Conservation (phyloP, 2,329 filamentous ascomycete genomes). For the Cladosporium phlei region DNA sequence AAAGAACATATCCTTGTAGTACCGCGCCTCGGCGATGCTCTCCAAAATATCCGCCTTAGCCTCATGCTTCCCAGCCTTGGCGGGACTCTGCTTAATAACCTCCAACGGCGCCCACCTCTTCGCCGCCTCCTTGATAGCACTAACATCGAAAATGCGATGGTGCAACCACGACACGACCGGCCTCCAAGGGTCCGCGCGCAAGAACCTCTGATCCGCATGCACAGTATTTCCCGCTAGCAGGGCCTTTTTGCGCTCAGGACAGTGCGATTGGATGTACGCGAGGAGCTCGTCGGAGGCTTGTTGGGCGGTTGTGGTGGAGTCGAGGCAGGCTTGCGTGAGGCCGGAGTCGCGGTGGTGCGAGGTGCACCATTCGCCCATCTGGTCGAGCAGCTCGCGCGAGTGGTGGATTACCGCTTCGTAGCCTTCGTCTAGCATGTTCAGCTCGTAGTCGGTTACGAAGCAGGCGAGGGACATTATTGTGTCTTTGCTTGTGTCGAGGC, state of each 20-base stretch:
- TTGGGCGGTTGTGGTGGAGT: constrained; percentile 66
- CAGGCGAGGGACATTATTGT: constrained; percentile 89
- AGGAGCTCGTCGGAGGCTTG: constrained; percentile 69
- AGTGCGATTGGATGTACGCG: constrained; percentile 67
- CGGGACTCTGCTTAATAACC: constrained; percentile 58
- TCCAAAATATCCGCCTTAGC: constrained; percentile 88
- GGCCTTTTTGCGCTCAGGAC: constrained; percentile 62
- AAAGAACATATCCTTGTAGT: constrained; percentile 72
- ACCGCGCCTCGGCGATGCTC: constrained; percentile 86
- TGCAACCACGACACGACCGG: constrained; percentile 72
- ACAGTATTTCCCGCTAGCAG: constrained; percentile 89
- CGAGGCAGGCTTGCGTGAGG: constrained; percentile 69
- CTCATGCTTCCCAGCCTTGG: constrained; percentile 73
- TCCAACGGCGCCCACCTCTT: constrained; percentile 69
- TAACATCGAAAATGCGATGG: constrained; percentile 89
- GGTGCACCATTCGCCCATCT: constrained; percentile 88
- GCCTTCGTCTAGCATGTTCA: constrained; percentile 73
- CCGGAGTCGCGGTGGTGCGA: constrained; percentile 75
- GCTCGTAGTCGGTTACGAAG: constrained; percentile 76
- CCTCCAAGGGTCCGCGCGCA: constrained; percentile 68
- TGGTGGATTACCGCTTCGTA: constrained; percentile 79
- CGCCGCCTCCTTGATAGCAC: constrained; percentile 84
- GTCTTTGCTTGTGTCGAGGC: constrained; percentile 71
- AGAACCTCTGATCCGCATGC: constrained; percentile 80
- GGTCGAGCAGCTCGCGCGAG: constrained; percentile 61